These are phyloP conservation scores for Pichia sp. DNA, from an alignment of 1,139 yeast species.

Conservation along the genomic window DNA sequence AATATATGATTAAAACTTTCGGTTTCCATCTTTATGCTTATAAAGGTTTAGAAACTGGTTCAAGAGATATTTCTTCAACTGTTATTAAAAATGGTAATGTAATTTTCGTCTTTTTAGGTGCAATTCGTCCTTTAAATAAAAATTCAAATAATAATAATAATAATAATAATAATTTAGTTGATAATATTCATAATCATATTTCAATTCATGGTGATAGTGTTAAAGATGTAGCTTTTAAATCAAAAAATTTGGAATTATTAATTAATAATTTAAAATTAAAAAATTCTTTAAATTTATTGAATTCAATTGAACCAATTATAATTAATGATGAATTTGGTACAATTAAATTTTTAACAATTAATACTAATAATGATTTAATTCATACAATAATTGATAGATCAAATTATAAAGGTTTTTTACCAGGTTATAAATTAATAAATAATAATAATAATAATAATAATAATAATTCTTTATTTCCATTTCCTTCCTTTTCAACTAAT, in stretches of 20 bases:
- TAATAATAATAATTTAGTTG: slow-evolving; percentile 26
- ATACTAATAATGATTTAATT: slow-evolving; percentile 56
- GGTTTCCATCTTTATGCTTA: slow-evolving; percentile 63
- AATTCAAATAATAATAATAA: slow-evolving; percentile 18
- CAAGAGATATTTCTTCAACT: slow-evolving; percentile 49
- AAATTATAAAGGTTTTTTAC: slow-evolving; percentile 49
- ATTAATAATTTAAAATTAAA: slow-evolving; percentile 1
- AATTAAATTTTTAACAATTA: slow-evolving; percentile 48
- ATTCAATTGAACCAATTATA: slow-evolving; percentile 37
- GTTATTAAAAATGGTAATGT: slow-evolving; percentile 59
- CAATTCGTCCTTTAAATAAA: slow-evolving; percentile 21
- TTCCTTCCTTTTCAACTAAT: slow-evolving; percentile 23
- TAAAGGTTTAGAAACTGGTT: slow-evolving; percentile 63
- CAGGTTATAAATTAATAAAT: slow-evolving; percentile 33
- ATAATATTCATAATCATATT: slow-evolving; percentile 43
- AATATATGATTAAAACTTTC: slow-evolving; percentile 45
- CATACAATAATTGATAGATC: slow-evolving; percentile 58
- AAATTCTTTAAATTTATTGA: slow-evolving; percentile 6
- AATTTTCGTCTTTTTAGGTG: slow-evolving; percentile 43
- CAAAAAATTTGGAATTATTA: slow-evolving; percentile 5
- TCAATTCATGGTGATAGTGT: slow-evolving; percentile 71
- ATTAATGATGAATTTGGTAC: slow-evolving; percentile 44
- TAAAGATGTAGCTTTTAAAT: slow-evolving; percentile 61
- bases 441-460: neutral
- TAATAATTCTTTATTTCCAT: slow-evolving; percentile 21